These are phyloP conservation scores for Cymbidium sinense DNA, from an alignment of 106 monocot species.

Conservation along the genomic window DNA sequence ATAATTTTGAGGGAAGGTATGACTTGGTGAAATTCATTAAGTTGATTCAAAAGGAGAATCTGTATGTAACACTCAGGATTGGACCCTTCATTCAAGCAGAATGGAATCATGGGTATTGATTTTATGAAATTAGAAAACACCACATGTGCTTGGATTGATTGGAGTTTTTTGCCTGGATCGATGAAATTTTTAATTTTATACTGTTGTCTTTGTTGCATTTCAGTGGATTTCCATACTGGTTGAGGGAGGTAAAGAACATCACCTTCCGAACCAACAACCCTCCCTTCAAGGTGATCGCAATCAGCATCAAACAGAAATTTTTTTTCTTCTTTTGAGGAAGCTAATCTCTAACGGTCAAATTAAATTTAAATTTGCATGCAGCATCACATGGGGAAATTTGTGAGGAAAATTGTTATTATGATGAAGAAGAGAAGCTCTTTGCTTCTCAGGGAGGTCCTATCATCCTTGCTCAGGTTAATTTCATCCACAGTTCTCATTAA, in stretches of 20 bases:
- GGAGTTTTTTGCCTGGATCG: neutral
- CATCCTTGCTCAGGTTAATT: slow-evolving; percentile 64
- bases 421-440: slow-evolving; percentile 68
- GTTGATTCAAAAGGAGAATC: slow-evolving; percentile 37
- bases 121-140: neutral
- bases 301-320: neutral
- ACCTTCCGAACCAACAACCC: slow-evolving; percentile 68
- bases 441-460: slow-evolving; percentile 68
- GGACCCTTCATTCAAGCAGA: slow-evolving; percentile 89
- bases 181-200: neutral
- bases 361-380: slow-evolving; percentile 16
- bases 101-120: slow-evolving; percentile 66
- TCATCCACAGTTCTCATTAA: neutral
- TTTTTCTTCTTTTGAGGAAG: neutral
- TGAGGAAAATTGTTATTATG: slow-evolving; percentile 34
- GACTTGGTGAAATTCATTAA: slow-evolving; percentile 82
- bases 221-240: slow-evolving; percentile 91
- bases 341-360: neutral
- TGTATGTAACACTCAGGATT: slow-evolving; percentile 59
- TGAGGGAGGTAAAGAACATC: slow-evolving; percentile 59
- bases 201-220: neutral
- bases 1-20: slow-evolving; percentile 60
- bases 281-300: slow-evolving; percentile 64
- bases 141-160: too few species aligned
- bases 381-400: slow-evolving; percentile 55